Conservation (phyloP, 176 grass and related monocot genomes). For the Pharus latifolius region DNA sequence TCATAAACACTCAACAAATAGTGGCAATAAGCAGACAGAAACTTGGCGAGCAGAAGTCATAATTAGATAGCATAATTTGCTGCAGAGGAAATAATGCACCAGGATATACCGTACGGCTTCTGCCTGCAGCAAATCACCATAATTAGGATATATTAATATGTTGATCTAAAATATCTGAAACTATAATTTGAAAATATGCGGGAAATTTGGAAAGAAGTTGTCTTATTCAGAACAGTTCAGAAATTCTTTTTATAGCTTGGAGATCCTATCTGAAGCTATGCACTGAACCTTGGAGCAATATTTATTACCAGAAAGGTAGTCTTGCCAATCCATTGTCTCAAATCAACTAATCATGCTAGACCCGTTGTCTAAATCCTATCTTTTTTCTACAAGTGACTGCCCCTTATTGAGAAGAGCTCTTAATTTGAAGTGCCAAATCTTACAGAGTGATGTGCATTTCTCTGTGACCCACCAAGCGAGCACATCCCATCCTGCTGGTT, state of each 20-base stretch:
- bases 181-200: neutral
- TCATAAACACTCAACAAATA: slow-evolving; percentile 6
- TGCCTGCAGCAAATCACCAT: slow-evolving; percentile 5
- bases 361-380: neutral
- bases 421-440: no score
- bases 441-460: no score
- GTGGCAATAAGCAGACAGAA: neutral
- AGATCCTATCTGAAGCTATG: neutral
- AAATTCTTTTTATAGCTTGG: neutral
- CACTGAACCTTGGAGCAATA: neutral
- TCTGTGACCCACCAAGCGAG: no score
- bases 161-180: neutral
- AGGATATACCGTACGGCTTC: neutral
- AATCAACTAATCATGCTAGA: neutral
- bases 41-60: neutral
- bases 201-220: neutral
- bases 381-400: no score
- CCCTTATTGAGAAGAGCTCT: no score
- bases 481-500: no score
- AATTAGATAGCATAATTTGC: slow-evolving; percentile 4
- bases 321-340: neutral
- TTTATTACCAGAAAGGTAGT: neutral
- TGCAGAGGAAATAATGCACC: neutral
- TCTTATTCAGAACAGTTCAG: neutral
- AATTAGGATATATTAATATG: slow-evolving; percentile 3